These are phyloP conservation scores for Solanum sejunctum DNA, from an alignment of 257 asterid species.

Conservation along the genomic window DNA sequence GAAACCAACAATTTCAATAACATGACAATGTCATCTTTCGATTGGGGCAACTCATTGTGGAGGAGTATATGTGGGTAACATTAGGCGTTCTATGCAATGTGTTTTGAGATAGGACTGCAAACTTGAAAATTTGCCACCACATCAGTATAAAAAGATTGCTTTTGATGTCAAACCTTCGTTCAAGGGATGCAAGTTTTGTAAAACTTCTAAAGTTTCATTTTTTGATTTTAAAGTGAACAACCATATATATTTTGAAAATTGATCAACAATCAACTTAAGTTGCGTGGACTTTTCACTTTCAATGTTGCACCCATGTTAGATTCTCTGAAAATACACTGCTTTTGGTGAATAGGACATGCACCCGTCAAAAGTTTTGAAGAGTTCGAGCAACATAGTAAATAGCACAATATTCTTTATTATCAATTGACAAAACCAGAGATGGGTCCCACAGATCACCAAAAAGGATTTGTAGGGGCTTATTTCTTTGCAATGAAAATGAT, in stretches of 20 bases:
- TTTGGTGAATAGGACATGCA: too few species aligned
- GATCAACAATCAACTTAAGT: too few species aligned
- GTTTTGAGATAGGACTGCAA: too few species aligned
- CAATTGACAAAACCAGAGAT: not conserved
- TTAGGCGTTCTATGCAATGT: not conserved
- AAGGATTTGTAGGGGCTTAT: not conserved
- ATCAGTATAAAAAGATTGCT: not conserved
- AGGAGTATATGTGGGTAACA: not conserved
- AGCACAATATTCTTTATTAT: not conserved
- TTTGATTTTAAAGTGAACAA: not conserved
- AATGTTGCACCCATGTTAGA: too few species aligned
- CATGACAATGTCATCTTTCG: not conserved
- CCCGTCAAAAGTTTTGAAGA: too few species aligned
- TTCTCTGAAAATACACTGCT: too few species aligned
- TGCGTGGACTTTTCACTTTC: too few species aligned
- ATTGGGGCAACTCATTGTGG: not conserved
- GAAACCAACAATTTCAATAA: not conserved
- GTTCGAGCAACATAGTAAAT: too few species aligned
- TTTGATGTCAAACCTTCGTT: not conserved
- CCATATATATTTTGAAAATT: not conserved
- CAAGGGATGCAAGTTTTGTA: not conserved
- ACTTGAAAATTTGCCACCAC: too few species aligned
- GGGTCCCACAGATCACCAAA: not conserved
- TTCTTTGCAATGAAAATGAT: not conserved
- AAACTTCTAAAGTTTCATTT: not conserved